Base-by-base conservation (phyloP, 352 stramenopile genomes). In the Phytophthora citricola region DNA sequence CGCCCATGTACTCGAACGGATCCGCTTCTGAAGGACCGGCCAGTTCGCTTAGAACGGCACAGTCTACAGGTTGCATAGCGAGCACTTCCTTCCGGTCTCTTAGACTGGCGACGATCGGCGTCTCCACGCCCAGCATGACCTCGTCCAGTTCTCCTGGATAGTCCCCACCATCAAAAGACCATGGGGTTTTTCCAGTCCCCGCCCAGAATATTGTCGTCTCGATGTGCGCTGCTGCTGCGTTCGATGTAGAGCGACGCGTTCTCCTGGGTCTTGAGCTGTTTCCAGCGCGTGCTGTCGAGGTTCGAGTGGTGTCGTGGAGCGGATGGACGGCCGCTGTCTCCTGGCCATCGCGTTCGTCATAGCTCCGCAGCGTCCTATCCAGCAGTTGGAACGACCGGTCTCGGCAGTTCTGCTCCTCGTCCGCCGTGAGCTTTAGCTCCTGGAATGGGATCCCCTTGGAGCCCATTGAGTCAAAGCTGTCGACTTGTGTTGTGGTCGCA, bases 1-100 rank as follows among this genome's bases (percentile, higher is more conserved):
- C 68, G 6, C 58, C 58, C 6, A 75, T 60, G 41, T 72, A 79
- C 34, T 77, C 67, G 34, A 85, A 83, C 0, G 74, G 76, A 39
- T 81, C 65, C 1, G 57, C 41, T 17, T 68, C 69, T 2, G 61
- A 76, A 9, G 76, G 74, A 20, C 46, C 64, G 5, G 63, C 63
- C 9, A 85, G 50, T 34, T 74, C 58, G 4, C 70, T 58, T 27
- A 85, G 69, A 32, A 83, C 67, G 5, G 61, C 66, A 38, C 59
- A 69, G 40, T 71, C 22, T 20, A 71, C 44, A 1, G 56, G 62
- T 15, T 64, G 51, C 61, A 71, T 71, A 17, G 48, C 52, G 15
- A 66, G 24, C 26, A 59, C n/a, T 32, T 75, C 68, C 5, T 71
- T 69, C 3, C 68, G 82, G 7, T 76, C 68, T 53, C 65, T 45